Evolutionary conservation across 208 protist genomes (phyloP), one percentile per base, ranked within the genome.

Genomic region (Acanthamoeba quina): DNA sequence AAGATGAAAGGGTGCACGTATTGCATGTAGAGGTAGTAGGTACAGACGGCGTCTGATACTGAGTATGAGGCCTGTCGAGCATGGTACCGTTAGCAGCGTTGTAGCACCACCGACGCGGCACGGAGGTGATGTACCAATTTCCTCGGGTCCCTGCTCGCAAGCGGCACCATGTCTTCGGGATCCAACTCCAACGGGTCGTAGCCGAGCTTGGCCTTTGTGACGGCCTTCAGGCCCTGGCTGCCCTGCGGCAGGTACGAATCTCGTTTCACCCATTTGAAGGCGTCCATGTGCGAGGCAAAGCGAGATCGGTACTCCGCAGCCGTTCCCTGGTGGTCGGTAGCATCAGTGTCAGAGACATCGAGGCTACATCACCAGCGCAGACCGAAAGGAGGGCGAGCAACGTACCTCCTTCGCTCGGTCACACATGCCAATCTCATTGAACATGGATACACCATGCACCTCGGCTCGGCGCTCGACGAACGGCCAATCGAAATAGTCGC

Each of bases 1-100:
- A 99, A 99, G 95, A 99, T 99, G 97, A 99, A 99, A 1, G 99
- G 99, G 95, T 99, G 98, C 19, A 99, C 99, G 95, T 99, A 99
- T 90, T 99, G 99, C 93, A 98, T 98, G 96, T 99, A 99, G 24
- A 99, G 97, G 96, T 99, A 99, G 97, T 99, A 99, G 0, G 99
- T 99, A 15, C 99, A 99, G 17, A 99, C 98, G 11, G 99, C 99
- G 96, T 99, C 99, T 10, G 99, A 99, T 4, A 99, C 99, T 1
- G 99, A 99, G 96, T 99, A 99, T n/a, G 98, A 98, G 21, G 99
- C 99, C 96, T 92, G 66, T 44, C 6, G 85, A 88, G 41, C 6
- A 26, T 9, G 17, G 29, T 68, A 6, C 4, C 19, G 11, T 62
- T 90, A 70, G 52, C 21, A 26, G 74, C n/a, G 76, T 37, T 83